Conservation (phyloP, 2,329 filamentous ascomycete genomes). For the Diplodia seriata region DNA sequence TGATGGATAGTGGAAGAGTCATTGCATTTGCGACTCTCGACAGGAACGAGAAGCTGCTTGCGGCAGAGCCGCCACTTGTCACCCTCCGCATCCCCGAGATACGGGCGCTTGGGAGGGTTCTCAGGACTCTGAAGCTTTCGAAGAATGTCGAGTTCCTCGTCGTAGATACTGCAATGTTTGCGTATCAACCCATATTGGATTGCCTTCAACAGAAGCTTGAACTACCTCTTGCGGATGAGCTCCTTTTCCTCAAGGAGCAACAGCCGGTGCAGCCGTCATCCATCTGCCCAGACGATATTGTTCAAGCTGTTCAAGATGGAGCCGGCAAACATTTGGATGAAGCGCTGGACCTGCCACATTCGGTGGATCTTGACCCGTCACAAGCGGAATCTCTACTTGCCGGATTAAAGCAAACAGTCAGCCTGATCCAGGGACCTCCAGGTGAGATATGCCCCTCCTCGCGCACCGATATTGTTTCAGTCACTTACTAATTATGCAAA, state of each 20-base stretch:
- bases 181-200: slow-evolving; percentile 70
- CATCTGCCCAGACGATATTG: not conserved
- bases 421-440: slow-evolving; percentile 75
- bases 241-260: slow-evolving; percentile 51
- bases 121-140: slow-evolving; percentile 53
- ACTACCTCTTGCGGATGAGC: slow-evolving; percentile 62
- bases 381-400: slow-evolving; percentile 65
- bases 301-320: slow-evolving; percentile 33
- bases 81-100: slow-evolving; percentile 60
- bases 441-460: slow-evolving; percentile 51
- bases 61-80: slow-evolving; percentile 54
- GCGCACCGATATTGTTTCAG: too few relatives aligned
- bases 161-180: slow-evolving; percentile 71
- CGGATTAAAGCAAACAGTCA: slow-evolving; percentile 61
- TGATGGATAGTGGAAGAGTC: slow-evolving; percentile 58
- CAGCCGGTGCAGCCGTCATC: not conserved
- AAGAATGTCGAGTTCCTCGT: slow-evolving; percentile 21
- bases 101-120: slow-evolving; percentile 54
- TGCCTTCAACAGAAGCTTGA: slow-evolving; percentile 64
- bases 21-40: slow-evolving; percentile 67
- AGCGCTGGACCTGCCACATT: too few relatives aligned
- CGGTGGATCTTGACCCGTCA: slow-evolving; percentile 57
- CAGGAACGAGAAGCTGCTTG: slow-evolving; percentile 57
- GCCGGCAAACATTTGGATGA: slow-evolving; percentile 10
- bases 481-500: slow-evolving; percentile 38